Conservation (phyloP, 2,329 filamentous ascomycete species). For the Colletotrichum tofieldiae region DNA sequence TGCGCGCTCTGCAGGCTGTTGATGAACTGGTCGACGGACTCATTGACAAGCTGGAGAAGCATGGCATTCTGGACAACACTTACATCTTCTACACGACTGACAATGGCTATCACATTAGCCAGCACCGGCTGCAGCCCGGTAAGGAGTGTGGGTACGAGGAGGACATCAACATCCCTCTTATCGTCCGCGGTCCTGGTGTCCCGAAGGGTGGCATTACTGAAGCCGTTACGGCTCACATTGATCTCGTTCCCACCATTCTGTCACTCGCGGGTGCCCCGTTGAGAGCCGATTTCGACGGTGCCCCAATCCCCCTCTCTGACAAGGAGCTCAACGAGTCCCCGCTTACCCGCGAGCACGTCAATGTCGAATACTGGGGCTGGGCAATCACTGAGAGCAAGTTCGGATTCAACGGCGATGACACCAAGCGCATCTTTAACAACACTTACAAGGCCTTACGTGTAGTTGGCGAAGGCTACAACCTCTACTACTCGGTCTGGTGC, state of each 20-base stretch:
- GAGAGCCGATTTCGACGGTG: constrained; percentile 67
- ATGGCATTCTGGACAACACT: constrained; percentile 57
- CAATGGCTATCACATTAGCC: constrained; percentile 69
- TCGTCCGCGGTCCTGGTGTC: constrained; percentile 66
- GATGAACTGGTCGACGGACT: constrained; percentile 62
- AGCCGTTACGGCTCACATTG: constrained; percentile 65
- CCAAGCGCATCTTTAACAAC: constrained; percentile 56
- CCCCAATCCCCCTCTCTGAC: constrained; percentile 58
- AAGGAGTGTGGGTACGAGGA: constrained; percentile 68
- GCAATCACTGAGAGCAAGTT: constrained; percentile 50
- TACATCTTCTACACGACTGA: constrained; percentile 69
- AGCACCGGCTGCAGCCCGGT: constrained; percentile 67
- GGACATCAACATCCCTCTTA: constrained; percentile 67
- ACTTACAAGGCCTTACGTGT: constrained; percentile 70
- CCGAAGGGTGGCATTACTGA: constrained; percentile 54
- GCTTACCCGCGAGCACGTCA: constrained; percentile 62
- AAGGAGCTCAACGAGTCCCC: constrained; percentile 43
- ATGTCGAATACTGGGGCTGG: constrained; percentile 69
- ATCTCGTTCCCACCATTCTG: constrained; percentile 70
- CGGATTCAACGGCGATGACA: constrained; percentile 44
- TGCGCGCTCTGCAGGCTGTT: constrained; percentile 61
- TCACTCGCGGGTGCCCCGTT: constrained; percentile 52
- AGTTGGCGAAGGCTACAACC: constrained; percentile 61
- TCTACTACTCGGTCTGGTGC: constrained; percentile 73
- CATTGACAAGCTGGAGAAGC: constrained; percentile 51